Evolutionary conservation across 2,329 filamentous ascomycete genomes (phyloP).

Genomic region (Fusarium lateritium): DNA sequence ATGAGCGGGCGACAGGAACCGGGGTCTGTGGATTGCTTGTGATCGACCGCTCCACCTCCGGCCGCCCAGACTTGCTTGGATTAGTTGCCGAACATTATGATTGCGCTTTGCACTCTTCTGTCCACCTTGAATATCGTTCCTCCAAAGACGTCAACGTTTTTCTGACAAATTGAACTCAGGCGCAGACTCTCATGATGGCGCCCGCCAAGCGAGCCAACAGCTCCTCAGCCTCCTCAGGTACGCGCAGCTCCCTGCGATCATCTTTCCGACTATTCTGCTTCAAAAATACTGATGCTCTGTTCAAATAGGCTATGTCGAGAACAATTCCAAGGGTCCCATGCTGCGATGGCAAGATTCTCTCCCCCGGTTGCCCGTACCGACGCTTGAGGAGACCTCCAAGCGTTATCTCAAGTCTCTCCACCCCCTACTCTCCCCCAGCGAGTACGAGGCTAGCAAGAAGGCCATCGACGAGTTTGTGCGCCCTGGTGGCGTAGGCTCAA

Average conservation of each 20-base stretch:
- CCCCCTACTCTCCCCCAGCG: slow-evolving; percentile 77
- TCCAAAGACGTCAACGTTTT: background rate
- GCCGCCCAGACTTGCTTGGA: slow-evolving; percentile 12
- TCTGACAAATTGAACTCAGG: slow-evolving; percentile 31
- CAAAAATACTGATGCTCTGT: slow-evolving; percentile 37
- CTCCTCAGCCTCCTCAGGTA: slow-evolving; percentile 67
- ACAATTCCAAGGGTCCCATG: slow-evolving; percentile 84
- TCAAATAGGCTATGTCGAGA: slow-evolving; percentile 80
- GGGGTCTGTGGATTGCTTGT: slow-evolving; percentile 29
- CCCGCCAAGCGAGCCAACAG: slow-evolving; percentile 69
- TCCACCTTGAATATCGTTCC: background rate
- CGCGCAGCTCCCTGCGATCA: slow-evolving; percentile 17
- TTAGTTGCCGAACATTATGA: slow-evolving; percentile 1
- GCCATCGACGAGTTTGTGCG: slow-evolving; percentile 91
- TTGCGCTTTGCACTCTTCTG: background rate
- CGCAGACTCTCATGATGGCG: slow-evolving; percentile 63
- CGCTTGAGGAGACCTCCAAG: slow-evolving; percentile 84
- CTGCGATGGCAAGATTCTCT: slow-evolving; percentile 90
- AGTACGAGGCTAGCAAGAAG: slow-evolving; percentile 81
- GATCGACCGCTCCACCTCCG: slow-evolving; percentile 30
- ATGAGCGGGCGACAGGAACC: slow-evolving; percentile 26
- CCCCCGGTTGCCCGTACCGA: slow-evolving; percentile 82
- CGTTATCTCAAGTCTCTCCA: slow-evolving; percentile 86
- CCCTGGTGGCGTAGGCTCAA: slow-evolving; percentile 85
- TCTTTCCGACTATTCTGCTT: background rate